Evolutionary conservation across 257 asterid genomes (phyloP).

Genomic region (Orobanche coerulescens): DNA sequence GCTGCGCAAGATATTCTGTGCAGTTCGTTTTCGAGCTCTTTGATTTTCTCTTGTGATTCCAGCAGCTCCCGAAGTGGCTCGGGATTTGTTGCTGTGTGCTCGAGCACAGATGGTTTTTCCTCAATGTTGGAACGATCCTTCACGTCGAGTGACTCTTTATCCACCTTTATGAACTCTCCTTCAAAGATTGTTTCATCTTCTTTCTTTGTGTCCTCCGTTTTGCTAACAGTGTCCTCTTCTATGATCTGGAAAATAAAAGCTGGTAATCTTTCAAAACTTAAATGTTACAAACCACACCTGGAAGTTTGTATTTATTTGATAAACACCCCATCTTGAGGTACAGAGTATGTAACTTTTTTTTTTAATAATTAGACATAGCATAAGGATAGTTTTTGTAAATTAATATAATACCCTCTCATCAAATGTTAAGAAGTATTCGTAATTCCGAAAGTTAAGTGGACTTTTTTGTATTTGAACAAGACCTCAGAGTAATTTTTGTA

Average conservation of each 20-base stretch:
- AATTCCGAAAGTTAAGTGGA: too few relatives aligned
- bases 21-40: conserved; percentile 64
- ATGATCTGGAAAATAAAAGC: conserved; percentile 30
- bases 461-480: too few relatives aligned
- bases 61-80: conserved; percentile 46
- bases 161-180: conserved; percentile 84
- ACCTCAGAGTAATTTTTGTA: too few relatives aligned
- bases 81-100: conserved; percentile 19
- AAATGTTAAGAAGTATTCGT: too few relatives aligned
- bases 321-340: too few relatives aligned
- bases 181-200: conserved; percentile 59
- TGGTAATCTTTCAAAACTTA: too few relatives aligned
- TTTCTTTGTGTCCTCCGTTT: conserved; percentile 35
- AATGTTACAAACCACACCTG: too few relatives aligned
- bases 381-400: too few relatives aligned
- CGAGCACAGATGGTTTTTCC: conserved; percentile 22
- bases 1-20: conserved; percentile 38
- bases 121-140: conserved; percentile 33
- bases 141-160: conserved; percentile 45
- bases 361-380: too few relatives aligned
- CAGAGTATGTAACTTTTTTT: too few relatives aligned
- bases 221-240: conserved; percentile 20
- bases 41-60: conserved; percentile 65
- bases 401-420: too few relatives aligned
- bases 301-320: too few relatives aligned